These are phyloP conservation scores for Mycothermus thermophilus DNA, from an alignment of 495 filamentous ascomycete genomes.

Conservation along the genomic window DNA sequence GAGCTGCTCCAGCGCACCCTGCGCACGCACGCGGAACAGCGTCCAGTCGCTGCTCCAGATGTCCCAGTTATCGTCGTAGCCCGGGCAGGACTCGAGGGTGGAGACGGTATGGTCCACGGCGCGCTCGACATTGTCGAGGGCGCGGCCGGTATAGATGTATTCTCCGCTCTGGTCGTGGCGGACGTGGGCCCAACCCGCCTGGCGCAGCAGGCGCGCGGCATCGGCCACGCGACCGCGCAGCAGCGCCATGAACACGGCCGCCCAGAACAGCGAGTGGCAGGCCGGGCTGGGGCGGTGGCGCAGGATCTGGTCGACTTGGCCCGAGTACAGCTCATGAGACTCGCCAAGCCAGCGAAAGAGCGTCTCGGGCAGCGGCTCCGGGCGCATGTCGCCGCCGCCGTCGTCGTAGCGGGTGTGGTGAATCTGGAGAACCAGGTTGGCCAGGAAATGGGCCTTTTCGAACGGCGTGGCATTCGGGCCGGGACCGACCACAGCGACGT, in stretches of 20 bases:
- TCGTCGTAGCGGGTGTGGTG: constrained; percentile 50
- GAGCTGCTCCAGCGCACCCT: constrained; percentile 50
- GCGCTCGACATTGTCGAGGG: constrained; percentile 56
- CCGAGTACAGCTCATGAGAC: constrained; percentile 47
- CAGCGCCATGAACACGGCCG: constrained; percentile 50
- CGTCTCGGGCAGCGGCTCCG: constrained; percentile 52
- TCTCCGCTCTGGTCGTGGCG: constrained; percentile 35
- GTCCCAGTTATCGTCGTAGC: constrained; percentile 56
- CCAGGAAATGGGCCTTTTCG: constrained; percentile 60
- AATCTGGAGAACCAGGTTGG: constrained; percentile 54
- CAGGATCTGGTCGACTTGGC: constrained; percentile 46
- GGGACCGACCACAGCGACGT: constrained; percentile 48
- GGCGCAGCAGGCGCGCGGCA: constrained; percentile 47
- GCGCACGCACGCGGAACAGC: constrained; percentile 56
- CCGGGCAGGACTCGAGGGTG: constrained; percentile 58
- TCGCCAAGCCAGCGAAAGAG: constrained; percentile 66
- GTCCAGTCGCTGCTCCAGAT: constrained; percentile 62
- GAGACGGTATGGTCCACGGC: constrained; percentile 50
- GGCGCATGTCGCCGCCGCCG: constrained; percentile 22
- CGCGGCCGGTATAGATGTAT: constrained; percentile 52
- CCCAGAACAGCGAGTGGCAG: constrained; percentile 65
- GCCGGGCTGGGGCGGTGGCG: constrained; percentile 54
- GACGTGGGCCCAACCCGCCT: constrained; percentile 62
- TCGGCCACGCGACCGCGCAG: constrained; percentile 56
- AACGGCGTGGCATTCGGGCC: constrained; percentile 42